Evolutionary conservation across 208 protist species (phyloP), one percentile per base, ranked within the genome.

Genomic region (Leishmania lainsoni): DNA sequence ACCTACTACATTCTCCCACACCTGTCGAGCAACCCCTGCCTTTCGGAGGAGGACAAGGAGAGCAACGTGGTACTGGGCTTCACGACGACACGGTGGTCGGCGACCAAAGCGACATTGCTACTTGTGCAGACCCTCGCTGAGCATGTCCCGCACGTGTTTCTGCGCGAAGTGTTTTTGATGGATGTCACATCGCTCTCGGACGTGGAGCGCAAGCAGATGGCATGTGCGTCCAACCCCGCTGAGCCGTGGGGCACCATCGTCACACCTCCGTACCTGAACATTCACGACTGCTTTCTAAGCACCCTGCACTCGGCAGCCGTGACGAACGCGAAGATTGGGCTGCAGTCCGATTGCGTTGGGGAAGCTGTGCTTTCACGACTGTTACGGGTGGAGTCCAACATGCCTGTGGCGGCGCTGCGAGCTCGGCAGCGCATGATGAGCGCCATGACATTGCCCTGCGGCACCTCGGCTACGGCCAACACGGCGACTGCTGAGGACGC

Each of bases 311-410:
- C 79, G 14, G 56, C 81, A 17, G 80, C 71, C 45, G 71, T 29
- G 59, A 14, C 45, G 20, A 76, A 39, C 63, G 66, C 35, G 5
- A 54, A 48, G 56, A 59, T 80, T 8, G 71, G 74, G 76, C 51
- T 91, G 81, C 77, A 83, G 83, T 45, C 72, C 66, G 56, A 79
- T 78, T 42, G 42, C 29, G 75, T 96, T 5, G 89, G 85, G 20
- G 83, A 91, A 74, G 88, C 86, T 26, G 87, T 93, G 58, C 83
- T 96, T 48, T 63, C 86, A 65, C 85, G 85, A 32, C 72, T 96
- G 78, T 80, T 96, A 51, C 76, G 85, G 39, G 88, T 92, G 0
- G 92, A 96, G 85, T 82, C 81, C 17, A 89, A 92, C 80, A 79
- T 86, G 76, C 86, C 89, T 3, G 32, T 74, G 9, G 73, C 69